Conservation (phyloP, 31 red algal genomes). For the Bonnemaisonia californica region DNA sequence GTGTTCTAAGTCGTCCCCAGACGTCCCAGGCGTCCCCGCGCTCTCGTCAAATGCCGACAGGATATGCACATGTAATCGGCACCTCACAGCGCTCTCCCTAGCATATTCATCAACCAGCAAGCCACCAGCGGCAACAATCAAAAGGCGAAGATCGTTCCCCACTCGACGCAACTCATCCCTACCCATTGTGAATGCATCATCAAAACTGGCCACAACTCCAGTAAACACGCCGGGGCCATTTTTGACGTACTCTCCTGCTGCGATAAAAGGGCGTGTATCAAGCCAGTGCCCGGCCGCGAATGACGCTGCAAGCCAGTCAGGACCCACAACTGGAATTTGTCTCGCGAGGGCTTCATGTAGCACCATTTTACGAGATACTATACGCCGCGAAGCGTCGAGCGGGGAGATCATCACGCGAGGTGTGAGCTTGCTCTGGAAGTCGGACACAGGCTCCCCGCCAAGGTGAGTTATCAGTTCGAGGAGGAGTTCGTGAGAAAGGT, state of each 20-base stretch:
- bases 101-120: conserved; percentile 18
- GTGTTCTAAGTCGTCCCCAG: not conserved
- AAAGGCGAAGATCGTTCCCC: conserved; percentile 11
- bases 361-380: not conserved
- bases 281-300: not conserved
- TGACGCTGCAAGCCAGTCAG: not conserved
- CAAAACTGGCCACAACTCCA: conserved; percentile 32
- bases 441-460: not conserved
- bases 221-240: not conserved
- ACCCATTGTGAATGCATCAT: too few relatives aligned
- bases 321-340: conserved; percentile 1
- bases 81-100: not conserved
- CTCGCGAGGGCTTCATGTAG: not conserved
- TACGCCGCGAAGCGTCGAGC: not conserved
- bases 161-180: conserved; percentile 1
- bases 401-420: not conserved
- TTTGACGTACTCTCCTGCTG: not conserved
- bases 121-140: conserved; percentile 19
- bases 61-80: conserved; percentile 24
- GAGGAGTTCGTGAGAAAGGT: not conserved
- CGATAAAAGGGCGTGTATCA: not conserved
- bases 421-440: not conserved
- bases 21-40: not conserved
- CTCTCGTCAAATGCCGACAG: conserved; percentile 5
- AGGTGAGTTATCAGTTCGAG: not conserved